A percentile compares a stretch with the other conserved stretches of the same genome.
phyloP scores from a whole-genome alignment of 2,329 filamentous ascomycete species.

The Colletotrichum zoysiae region DNA sequence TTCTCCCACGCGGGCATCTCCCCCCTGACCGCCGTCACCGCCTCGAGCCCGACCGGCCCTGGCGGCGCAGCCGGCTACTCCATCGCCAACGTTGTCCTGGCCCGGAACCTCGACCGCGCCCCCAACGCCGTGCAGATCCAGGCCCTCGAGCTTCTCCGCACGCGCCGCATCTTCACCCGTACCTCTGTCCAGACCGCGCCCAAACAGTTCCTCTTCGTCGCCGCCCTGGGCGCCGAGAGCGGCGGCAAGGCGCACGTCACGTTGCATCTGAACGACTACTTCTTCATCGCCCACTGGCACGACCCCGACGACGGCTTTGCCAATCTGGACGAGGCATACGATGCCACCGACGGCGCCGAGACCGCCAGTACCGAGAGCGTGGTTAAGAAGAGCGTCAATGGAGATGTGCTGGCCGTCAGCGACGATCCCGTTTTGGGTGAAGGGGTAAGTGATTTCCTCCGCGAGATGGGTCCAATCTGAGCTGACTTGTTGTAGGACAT shows the following conservation, averaged over 20 bases:
- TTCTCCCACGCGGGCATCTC: slow-evolving; percentile 45
- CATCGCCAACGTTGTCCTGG: slow-evolving; percentile 87
- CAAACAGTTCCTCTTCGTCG: slow-evolving; percentile 83
- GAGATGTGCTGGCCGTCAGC: slow-evolving; percentile 5
- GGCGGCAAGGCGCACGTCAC: slow-evolving; percentile 64
- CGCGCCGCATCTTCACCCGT: slow-evolving; percentile 80
- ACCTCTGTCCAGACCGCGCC: slow-evolving; percentile 81
- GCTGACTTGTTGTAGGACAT: slow-evolving; percentile 61
- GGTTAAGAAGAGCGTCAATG: slow-evolving; percentile 52
- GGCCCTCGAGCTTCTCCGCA: slow-evolving; percentile 81
- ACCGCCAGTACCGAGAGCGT: slow-evolving; percentile 59
- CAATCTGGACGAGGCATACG: slow-evolving; percentile 75
- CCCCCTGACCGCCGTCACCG: slow-evolving; percentile 47
- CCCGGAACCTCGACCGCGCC: slow-evolving; percentile 81
- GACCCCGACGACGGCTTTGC: slow-evolving; percentile 77
- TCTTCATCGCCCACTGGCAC: slow-evolving; percentile 91
- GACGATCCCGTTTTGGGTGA: slow-evolving; percentile 55
- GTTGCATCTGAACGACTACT: slow-evolving; percentile 79
- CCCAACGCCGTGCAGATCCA: slow-evolving; percentile 86
- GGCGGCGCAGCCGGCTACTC: slow-evolving; percentile 46
- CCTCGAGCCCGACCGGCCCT: slow-evolving; percentile 41
- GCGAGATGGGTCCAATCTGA: neutral
- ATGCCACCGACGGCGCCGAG: slow-evolving; percentile 49
- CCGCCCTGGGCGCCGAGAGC: slow-evolving; percentile 69
- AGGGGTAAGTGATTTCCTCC: slow-evolving; percentile 52